phyloP scores from a whole-genome alignment of 208 protist species.

The Crithidia bombi region DNA sequence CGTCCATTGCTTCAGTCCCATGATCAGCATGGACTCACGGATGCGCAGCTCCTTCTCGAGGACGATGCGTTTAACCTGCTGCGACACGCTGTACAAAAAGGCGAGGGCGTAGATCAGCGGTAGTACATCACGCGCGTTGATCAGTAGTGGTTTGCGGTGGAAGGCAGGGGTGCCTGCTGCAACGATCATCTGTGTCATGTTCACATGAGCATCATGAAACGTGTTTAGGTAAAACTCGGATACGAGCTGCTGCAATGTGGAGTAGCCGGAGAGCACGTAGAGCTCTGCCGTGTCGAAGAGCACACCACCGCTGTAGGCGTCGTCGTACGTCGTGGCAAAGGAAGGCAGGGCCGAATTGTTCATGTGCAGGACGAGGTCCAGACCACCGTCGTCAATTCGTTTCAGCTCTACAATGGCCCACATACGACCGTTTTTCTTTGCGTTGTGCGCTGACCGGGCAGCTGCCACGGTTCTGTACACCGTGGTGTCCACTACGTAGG shows the following conservation, averaged over 20 bases:
- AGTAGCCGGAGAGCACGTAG: constrained; percentile 72
- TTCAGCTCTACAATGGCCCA: constrained; percentile 28
- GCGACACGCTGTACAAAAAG: constrained; percentile 70
- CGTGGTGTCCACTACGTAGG: constrained; percentile 33
- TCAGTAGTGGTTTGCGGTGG: constrained; percentile 34
- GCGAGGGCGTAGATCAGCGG: constrained; percentile 55
- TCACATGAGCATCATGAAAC: constrained; percentile 7
- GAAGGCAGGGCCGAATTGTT: constrained; percentile 38
- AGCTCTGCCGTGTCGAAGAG: constrained; percentile 52
- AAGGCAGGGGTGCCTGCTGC: constrained; percentile 30
- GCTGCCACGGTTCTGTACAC: constrained; percentile 13
- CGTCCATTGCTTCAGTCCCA: constrained; percentile 64
- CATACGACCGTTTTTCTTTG: neutral
- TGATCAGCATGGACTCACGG: constrained; percentile 78
- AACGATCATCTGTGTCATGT: constrained; percentile 38
- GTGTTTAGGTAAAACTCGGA: constrained; percentile 49
- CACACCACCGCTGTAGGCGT: constrained; percentile 41
- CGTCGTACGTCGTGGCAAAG: constrained; percentile 22
- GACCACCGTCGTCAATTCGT: neutral
- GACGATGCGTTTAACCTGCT: constrained; percentile 58
- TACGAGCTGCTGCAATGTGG: constrained; percentile 58
- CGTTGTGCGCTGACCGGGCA: neutral
- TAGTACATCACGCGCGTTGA: constrained; percentile 24
- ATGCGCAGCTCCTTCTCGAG: constrained; percentile 77
- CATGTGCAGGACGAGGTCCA: constrained; percentile 39